These are phyloP conservation scores for Coniferiporia weirii DNA, from an alignment of 1,284 basidiomycete species.

Conservation along the genomic window DNA sequence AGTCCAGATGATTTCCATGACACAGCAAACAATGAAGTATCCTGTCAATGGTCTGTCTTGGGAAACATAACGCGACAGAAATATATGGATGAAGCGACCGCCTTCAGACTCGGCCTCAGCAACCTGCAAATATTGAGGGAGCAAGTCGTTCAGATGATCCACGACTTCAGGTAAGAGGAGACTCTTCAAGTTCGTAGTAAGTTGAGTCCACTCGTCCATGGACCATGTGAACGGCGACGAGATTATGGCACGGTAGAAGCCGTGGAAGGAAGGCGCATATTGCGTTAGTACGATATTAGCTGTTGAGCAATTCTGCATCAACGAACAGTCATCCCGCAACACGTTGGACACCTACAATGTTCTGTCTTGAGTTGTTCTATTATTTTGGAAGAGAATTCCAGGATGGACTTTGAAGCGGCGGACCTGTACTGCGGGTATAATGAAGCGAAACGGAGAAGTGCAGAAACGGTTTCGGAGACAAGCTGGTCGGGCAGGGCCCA, in stretches of 20 bases:
- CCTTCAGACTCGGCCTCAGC: constrained; percentile 48
- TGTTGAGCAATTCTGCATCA: constrained; percentile 25
- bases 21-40: constrained; percentile 82
- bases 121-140: constrained; percentile 54
- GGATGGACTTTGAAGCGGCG: constrained; percentile 50
- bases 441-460: constrained; percentile 63
- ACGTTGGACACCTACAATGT: constrained; percentile 40
- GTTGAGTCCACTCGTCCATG: constrained; percentile 55
- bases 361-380: constrained; percentile 50
- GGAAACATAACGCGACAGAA: constrained; percentile 73
- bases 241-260: constrained; percentile 80
- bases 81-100: constrained; percentile 58
- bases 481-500: constrained; percentile 82
- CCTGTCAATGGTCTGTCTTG: constrained; percentile 78
- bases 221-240: constrained; percentile 76
- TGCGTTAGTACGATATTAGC: constrained; percentile 71
- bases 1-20: constrained; percentile 81
- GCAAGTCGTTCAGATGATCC: constrained; percentile 62
- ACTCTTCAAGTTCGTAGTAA: constrained; percentile 49
- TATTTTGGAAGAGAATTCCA: constrained; percentile 53
- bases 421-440: constrained; percentile 44
- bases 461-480: constrained; percentile 68
- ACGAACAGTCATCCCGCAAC: neutral
- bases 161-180: constrained; percentile 59
- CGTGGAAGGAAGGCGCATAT: constrained; percentile 78